Evolutionary conservation across 2,329 filamentous ascomycete species (phyloP).

Genomic region (Rhinocladiella mackenziei): DNA sequence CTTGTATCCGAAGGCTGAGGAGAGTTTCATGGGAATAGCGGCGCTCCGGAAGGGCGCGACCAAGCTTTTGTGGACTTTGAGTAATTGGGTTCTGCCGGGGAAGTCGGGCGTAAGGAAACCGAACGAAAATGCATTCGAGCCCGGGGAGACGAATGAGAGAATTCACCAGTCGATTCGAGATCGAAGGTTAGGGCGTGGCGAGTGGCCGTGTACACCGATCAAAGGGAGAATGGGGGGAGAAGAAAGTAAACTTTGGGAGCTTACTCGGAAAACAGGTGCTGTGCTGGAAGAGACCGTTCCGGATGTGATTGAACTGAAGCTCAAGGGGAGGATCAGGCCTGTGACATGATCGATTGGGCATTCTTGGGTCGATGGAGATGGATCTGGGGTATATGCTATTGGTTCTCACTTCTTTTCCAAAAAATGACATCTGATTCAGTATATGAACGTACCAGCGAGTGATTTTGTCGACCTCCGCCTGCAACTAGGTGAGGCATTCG

Average conservation of each 20-base stretch:
- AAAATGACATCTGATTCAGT: too few relatives aligned
- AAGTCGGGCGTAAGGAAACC: constrained; percentile 1
- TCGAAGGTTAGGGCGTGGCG: background rate
- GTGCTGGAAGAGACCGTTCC: constrained; percentile 1
- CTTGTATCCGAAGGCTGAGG: background rate
- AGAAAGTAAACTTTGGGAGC: background rate
- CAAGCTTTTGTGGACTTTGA: background rate
- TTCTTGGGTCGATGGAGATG: too few relatives aligned
- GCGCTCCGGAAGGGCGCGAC: background rate
- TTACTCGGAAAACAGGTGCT: background rate
- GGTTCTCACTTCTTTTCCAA: too few relatives aligned
- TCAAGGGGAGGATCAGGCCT: constrained; percentile 3
- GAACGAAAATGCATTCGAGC: background rate
- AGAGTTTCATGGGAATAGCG: background rate
- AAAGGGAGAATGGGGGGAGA: background rate
- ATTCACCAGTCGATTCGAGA: constrained; percentile 2
- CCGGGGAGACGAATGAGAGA: background rate
- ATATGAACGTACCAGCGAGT: too few relatives aligned
- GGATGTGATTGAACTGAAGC: background rate
- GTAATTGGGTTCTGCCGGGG: background rate
- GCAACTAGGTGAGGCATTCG: too few relatives aligned
- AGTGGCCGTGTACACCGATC: background rate
- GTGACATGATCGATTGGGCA: background rate
- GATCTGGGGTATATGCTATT: too few relatives aligned
- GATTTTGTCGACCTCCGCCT: too few relatives aligned